These are phyloP conservation scores for Phylloporus rhodoxanthus DNA, from an alignment of 768 basidiomycete species.

Conservation along the genomic window DNA sequence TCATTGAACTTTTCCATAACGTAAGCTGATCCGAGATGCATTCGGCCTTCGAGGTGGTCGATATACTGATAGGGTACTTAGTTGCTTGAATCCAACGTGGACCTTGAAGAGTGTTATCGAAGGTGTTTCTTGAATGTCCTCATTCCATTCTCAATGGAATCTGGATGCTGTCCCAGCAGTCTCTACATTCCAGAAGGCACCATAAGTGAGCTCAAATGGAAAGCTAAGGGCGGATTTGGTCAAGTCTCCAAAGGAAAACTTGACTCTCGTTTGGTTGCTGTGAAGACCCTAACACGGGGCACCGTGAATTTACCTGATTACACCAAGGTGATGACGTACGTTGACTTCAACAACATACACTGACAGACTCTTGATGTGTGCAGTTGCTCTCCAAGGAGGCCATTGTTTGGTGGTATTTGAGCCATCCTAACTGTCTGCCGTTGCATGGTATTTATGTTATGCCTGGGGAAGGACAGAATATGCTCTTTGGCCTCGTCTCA, in stretches of 20 bases:
- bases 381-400: conserved; percentile 30
- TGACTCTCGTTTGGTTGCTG: conserved; percentile 24
- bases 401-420: conserved; percentile 31
- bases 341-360: neutral
- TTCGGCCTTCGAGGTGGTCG: neutral
- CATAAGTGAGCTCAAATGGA: conserved; percentile 5
- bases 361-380: neutral
- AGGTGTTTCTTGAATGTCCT: conserved; percentile 14
- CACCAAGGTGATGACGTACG: conserved; percentile 14
- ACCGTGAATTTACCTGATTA: neutral
- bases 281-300: conserved; percentile 15
- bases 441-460: conserved; percentile 29
- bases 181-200: conserved; percentile 5
- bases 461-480: conserved; percentile 13
- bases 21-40: conserved; percentile 11
- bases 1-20: conserved; percentile 22
- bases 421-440: conserved; percentile 33
- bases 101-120: conserved; percentile 15
- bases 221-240: conserved; percentile 21
- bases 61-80: conserved; percentile 6
- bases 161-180: conserved; percentile 16
- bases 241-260: conserved; percentile 15
- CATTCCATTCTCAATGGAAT: conserved; percentile 17
- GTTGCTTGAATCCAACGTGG: conserved; percentile 19
- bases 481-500: conserved; percentile 28